These are phyloP conservation scores for Vitis rotundifolia DNA, from an alignment of 164 flowering plant species.

Conservation along the genomic window DNA sequence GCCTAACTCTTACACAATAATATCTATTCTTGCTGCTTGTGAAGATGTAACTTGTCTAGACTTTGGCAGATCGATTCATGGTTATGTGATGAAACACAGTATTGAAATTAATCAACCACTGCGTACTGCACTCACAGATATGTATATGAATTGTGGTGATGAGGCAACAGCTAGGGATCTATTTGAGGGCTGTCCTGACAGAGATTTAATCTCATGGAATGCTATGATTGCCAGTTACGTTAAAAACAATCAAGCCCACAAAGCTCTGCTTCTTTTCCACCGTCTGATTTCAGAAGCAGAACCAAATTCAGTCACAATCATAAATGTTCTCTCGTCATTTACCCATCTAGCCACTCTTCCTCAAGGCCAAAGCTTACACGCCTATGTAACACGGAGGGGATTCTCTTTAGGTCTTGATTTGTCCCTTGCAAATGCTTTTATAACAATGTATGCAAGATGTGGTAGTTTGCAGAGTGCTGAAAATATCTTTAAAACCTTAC, in stretches of 20 bases:
- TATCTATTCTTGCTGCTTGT: conserved; percentile 43
- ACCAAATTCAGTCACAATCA: conserved; percentile 45
- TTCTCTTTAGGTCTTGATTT: conserved; percentile 18
- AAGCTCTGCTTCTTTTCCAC: conserved; percentile 43
- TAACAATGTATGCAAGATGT: conserved; percentile 65
- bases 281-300: conserved; percentile 41
- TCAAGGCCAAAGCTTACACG: conserved; percentile 53
- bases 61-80: conserved; percentile 49
- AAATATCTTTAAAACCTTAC: conserved; percentile 30
- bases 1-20: conserved; percentile 50
- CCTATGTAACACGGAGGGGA: conserved; percentile 32
- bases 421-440: conserved; percentile 44
- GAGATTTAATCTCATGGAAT: conserved; percentile 69
- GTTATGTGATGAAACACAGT: conserved; percentile 36
- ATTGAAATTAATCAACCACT: conserved; percentile 34
- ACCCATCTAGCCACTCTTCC: conserved; percentile 40
- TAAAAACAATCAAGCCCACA: conserved; percentile 25
- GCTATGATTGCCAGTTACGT: conserved; percentile 50
- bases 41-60: conserved; percentile 20
- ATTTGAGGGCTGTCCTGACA: conserved; percentile 38
- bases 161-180: conserved; percentile 34
- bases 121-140: conserved; percentile 51
- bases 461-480: conserved; percentile 47
- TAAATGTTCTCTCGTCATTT: conserved; percentile 45
- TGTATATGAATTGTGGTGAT: conserved; percentile 57